Evolutionary conservation across 2,329 filamentous ascomycete species (phyloP).

Genomic region (Eutypella sp.): DNA sequence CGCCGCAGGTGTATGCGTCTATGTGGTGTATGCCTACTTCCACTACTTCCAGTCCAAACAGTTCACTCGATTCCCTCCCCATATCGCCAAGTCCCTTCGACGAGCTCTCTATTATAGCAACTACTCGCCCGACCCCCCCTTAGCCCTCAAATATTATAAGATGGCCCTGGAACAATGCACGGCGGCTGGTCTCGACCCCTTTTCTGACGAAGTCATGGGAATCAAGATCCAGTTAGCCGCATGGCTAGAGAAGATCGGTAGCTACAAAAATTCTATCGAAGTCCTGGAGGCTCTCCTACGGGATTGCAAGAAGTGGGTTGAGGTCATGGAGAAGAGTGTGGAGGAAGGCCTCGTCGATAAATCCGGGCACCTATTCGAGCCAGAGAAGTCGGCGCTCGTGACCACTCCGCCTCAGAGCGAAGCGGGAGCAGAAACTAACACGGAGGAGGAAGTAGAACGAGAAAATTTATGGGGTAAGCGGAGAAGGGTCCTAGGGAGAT

Average conservation of each 20-base stretch:
- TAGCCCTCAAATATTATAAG: conserved; percentile 79
- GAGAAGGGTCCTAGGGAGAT: conserved; percentile 66
- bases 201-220: conserved; percentile 85
- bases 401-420: neutral
- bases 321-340: conserved; percentile 45
- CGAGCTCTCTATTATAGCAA: conserved; percentile 85
- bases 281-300: conserved; percentile 71
- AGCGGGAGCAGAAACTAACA: conserved; percentile 10
- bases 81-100: conserved; percentile 72
- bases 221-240: conserved; percentile 77
- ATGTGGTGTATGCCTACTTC: conserved; percentile 43
- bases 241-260: conserved; percentile 73
- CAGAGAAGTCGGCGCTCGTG: conserved; percentile 4
- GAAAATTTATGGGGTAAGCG: conserved; percentile 54
- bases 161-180: conserved; percentile 70
- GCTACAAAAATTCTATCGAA: conserved; percentile 65
- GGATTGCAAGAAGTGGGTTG: conserved; percentile 63
- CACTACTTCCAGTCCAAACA: conserved; percentile 51
- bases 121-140: conserved; percentile 64
- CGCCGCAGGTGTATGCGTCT: conserved; percentile 28
- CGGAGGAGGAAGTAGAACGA: conserved; percentile 15
- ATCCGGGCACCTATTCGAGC: conserved; percentile 28
- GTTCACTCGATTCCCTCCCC: conserved; percentile 58
- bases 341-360: conserved; percentile 42
- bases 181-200: conserved; percentile 75